A percentile compares a stretch with the other conserved stretches of the same genome.
Evolutionary conservation across 345 rosid species (phyloP).

Genomic region (Excoecaria agallocha): DNA sequence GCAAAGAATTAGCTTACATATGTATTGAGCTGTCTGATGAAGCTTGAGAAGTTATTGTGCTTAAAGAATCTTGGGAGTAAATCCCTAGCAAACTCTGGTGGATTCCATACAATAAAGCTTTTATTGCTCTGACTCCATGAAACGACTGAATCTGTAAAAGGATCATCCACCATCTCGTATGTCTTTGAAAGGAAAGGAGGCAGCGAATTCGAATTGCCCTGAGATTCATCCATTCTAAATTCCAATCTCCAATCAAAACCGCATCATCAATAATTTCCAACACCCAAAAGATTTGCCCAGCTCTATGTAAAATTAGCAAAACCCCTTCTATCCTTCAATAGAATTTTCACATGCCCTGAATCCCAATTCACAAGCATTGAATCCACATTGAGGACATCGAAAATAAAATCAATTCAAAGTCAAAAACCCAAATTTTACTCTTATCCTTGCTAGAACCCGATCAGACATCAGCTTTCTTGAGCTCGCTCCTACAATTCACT

Average conservation of each 20-base stretch:
- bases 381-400: not conserved
- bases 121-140: slow-evolving; percentile 68
- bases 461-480: not conserved
- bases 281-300: no score
- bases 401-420: not conserved
- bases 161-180: slow-evolving; percentile 90
- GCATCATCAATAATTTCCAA: slow-evolving; percentile 9
- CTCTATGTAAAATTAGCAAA: not conserved
- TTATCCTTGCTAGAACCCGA: not conserved
- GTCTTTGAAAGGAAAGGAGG: slow-evolving; percentile 88
- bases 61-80: slow-evolving; percentile 88
- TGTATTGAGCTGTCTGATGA: slow-evolving; percentile 95
- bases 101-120: slow-evolving; percentile 82
- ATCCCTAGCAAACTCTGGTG: slow-evolving; percentile 61
- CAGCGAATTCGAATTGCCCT: slow-evolving; percentile 59
- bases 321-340: slow-evolving; percentile 3
- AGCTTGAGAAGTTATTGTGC: slow-evolving; percentile 92
- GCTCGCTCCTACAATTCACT: not conserved
- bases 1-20: slow-evolving; percentile 50
- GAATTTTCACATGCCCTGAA: slow-evolving; percentile 5
- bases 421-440: not conserved
- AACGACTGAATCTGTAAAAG: slow-evolving; percentile 62
- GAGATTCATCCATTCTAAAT: slow-evolving; percentile 65
- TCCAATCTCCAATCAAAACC: slow-evolving; percentile 8
- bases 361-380: slow-evolving; percentile 17